A percentile compares a stretch with the other conserved stretches of the same genome.
These are phyloP conservation scores for Kalmanozyma brasiliensis DNA, from an alignment of 1,284 basidiomycete genomes.

Conservation along the genomic window DNA sequence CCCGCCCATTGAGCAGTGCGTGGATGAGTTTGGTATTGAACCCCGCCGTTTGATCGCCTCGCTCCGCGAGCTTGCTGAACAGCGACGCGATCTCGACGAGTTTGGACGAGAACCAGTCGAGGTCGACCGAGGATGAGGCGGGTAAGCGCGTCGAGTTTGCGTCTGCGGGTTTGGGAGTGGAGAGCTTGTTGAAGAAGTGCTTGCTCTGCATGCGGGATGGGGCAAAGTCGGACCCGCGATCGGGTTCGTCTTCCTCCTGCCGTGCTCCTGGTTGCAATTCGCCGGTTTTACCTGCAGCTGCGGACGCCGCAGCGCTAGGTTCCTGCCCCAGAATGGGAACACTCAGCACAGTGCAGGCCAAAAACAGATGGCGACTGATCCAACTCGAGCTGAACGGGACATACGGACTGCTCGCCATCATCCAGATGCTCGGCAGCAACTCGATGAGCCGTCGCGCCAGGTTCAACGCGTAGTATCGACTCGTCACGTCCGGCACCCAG, in stretches of 20 bases:
- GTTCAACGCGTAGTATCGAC: constrained; percentile 26
- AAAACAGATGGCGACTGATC: constrained; percentile 32
- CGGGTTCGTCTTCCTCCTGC: not conserved
- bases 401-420: constrained; percentile 20
- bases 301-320: not conserved
- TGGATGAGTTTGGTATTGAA: constrained; percentile 28
- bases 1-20: constrained; percentile 22
- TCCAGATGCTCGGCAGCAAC: constrained; percentile 33
- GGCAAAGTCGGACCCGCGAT: constrained; percentile 14
- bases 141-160: no score
- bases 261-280: not conserved
- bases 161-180: constrained; percentile 3
- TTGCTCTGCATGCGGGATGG: constrained; percentile 14
- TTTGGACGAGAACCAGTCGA: constrained; percentile 32
- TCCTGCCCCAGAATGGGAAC: constrained; percentile 30
- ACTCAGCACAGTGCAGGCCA: constrained; percentile 30
- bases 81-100: constrained; percentile 25
- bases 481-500: constrained; percentile 14
- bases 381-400: constrained; percentile 30
- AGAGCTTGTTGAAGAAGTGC: constrained; percentile 9
- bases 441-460: constrained; percentile 30
- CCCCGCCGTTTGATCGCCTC: constrained; percentile 23
- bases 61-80: constrained; percentile 22
- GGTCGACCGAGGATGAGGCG: constrained; percentile 10
- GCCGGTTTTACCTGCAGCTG: not conserved